Percentiles rank a stretch among this genome's conserved stretches.
These are phyloP conservation scores for Aureobasidium leucospermi DNA, from an alignment of 2,329 filamentous ascomycete species.

Conservation along the genomic window DNA sequence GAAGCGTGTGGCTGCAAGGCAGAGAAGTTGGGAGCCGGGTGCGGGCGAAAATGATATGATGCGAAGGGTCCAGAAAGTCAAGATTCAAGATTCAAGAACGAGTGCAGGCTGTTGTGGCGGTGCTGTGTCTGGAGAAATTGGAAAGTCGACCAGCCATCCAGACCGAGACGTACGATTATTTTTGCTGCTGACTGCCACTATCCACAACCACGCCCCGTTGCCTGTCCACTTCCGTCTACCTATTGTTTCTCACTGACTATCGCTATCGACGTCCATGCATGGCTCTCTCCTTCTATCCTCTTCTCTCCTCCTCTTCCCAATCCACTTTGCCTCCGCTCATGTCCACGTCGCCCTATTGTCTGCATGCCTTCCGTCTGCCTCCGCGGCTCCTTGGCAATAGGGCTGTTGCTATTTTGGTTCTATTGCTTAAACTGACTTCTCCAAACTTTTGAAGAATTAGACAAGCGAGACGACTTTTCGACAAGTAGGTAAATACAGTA, in stretches of 20 bases:
- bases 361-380: neutral
- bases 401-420: conserved; percentile 8
- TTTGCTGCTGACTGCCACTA: neutral
- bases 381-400: conserved; percentile 6
- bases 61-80: conserved; percentile 6
- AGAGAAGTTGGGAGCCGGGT: neutral
- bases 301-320: neutral
- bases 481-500: neutral
- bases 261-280: neutral
- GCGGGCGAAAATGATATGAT: conserved; percentile 9
- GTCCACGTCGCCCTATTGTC: neutral
- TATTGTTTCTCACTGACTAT: neutral
- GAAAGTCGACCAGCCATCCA: neutral
- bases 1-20: neutral
- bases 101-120: neutral
- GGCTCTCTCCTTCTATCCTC: neutral
- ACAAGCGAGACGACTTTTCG: neutral
- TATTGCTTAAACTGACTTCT: neutral
- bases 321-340: neutral
- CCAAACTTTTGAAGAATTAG: neutral
- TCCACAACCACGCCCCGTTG: neutral
- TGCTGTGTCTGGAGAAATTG: neutral
- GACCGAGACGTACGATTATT: neutral
- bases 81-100: neutral
- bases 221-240: neutral